phyloP scores from a whole-genome alignment of 371 early-diverging fungal species.

The Gilbertella persicaria region DNA sequence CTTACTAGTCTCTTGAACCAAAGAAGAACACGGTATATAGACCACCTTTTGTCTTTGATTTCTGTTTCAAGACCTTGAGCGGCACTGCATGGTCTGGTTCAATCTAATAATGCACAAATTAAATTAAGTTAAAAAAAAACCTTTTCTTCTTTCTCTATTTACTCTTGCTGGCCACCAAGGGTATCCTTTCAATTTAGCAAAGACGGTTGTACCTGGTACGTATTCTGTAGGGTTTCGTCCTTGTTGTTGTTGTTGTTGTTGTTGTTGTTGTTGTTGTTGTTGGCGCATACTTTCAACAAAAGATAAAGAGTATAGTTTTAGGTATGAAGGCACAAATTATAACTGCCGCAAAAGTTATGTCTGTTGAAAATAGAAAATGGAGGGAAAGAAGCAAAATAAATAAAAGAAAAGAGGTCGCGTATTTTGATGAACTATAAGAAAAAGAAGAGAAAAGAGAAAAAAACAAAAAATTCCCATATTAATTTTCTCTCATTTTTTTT shows the following conservation, averaged over 20 bases:
- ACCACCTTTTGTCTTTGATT: constrained; percentile 53
- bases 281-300: not conserved
- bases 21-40: constrained; percentile 69
- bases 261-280: not conserved
- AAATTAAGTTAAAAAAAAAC: not conserved
- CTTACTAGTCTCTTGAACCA: constrained; percentile 77
- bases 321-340: not conserved
- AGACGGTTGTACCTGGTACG: constrained; percentile 64
- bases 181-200: constrained; percentile 75
- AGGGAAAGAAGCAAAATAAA: not conserved
- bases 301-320: not conserved
- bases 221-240: constrained; percentile 27
- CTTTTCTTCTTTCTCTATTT: constrained; percentile 18
- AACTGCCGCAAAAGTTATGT: not conserved
- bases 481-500: not conserved
- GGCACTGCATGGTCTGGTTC: constrained; percentile 60
- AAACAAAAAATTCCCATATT: not conserved
- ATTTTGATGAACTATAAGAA: not conserved
- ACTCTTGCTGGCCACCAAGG: constrained; percentile 84
- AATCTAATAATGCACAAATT: constrained; percentile 39
- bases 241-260: constrained; percentile 16
- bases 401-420: not conserved
- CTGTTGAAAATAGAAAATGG: not conserved
- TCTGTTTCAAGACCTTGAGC: constrained; percentile 55
- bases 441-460: not conserved